Base-by-base conservation (phyloP, 2,329 filamentous ascomycete species). In the Sarocladium kiliense region DNA sequence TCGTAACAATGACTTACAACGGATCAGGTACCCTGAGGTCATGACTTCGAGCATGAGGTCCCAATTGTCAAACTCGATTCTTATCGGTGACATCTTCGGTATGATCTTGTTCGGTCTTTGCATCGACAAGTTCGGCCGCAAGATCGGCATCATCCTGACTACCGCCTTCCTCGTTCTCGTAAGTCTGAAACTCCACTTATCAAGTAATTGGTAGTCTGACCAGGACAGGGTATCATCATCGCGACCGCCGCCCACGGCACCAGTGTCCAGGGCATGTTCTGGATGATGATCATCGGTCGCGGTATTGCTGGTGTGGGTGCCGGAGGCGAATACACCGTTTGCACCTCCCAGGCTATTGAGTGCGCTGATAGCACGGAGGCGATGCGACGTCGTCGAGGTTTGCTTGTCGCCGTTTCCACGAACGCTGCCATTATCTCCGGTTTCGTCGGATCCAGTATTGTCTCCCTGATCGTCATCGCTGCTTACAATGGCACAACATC, bases 281-380 rank as follows among this genome's bases (percentile, higher is more conserved):
- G 75, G 75, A 78, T 78, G 70, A 71, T 78, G 69, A 76, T 74
- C 0, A 64, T 78, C 23, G 71, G 74, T 1, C 70, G 77, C 25
- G 76, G 77, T 3, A 67, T 77, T 19, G 71, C 74, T 12, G 74
- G 76, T 2, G 74, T 79, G 18, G 76, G 77, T 44, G 68, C 73
- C 3, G 62, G 61, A 37, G 76, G 74, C n/a, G 66, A 68, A 47
- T 69, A 69, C 55, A 59, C 65, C 0, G 63, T 63, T 1, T 68
- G 66, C 50, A 65, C 61, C 1, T 61, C 64, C 1, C 44, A 49
- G 18, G 44, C 44, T n/a, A 21, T 49, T n/a, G 44, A 49, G 44
- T 49, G 44, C 44, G 44, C 44, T 11, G 63, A 62, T 25, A 62
- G 63, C 11, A 56, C 65, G 2, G 66, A 68, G 32, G 65, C 64